Evolutionary conservation across 2,329 filamentous ascomycete genomes (phyloP).

Genomic region (Monascus ruber): DNA sequence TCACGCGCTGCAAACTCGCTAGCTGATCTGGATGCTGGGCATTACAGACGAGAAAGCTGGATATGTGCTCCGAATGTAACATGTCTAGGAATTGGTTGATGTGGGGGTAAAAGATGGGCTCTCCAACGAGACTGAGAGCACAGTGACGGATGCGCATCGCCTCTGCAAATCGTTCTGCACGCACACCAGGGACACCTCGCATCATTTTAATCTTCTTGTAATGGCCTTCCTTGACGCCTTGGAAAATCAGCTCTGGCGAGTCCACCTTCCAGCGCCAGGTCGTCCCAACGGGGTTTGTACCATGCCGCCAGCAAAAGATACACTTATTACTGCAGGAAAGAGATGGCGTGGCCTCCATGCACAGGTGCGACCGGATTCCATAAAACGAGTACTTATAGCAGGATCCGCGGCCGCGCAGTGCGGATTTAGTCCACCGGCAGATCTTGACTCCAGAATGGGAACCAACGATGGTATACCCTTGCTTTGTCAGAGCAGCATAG

Average conservation of each 20-base stretch:
- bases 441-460: slow-evolving; percentile 96
- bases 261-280: slow-evolving; percentile 96
- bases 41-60: slow-evolving; percentile 92
- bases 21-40: slow-evolving; percentile 92
- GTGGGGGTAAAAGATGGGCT: slow-evolving; percentile 97
- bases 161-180: slow-evolving; percentile 83
- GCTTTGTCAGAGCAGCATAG: slow-evolving; percentile 79
- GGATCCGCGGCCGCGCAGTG: slow-evolving; percentile 79
- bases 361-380: slow-evolving; percentile 89
- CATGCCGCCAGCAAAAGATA: slow-evolving; percentile 97
- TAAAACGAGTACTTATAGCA: slow-evolving; percentile 99
- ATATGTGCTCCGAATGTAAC: slow-evolving; percentile 77
- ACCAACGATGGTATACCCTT: slow-evolving; percentile 91
- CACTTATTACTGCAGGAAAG: slow-evolving; percentile 97
- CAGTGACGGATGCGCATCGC: slow-evolving; percentile 91
- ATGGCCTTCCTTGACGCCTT: slow-evolving; percentile 80
- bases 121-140: slow-evolving; percentile 80
- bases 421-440: slow-evolving; percentile 97
- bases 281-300: slow-evolving; percentile 91
- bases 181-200: slow-evolving; percentile 82
- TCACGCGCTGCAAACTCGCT: slow-evolving; percentile 69
- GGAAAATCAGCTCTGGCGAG: slow-evolving; percentile 76
- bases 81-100: slow-evolving; percentile 85
- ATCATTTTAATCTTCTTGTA: slow-evolving; percentile 98
- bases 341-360: slow-evolving; percentile 95